Percentiles rank a stretch among this genome's conserved stretches.
phyloP scores from a whole-genome alignment of 1,284 basidiomycete genomes.

The Marasmius oreades region DNA sequence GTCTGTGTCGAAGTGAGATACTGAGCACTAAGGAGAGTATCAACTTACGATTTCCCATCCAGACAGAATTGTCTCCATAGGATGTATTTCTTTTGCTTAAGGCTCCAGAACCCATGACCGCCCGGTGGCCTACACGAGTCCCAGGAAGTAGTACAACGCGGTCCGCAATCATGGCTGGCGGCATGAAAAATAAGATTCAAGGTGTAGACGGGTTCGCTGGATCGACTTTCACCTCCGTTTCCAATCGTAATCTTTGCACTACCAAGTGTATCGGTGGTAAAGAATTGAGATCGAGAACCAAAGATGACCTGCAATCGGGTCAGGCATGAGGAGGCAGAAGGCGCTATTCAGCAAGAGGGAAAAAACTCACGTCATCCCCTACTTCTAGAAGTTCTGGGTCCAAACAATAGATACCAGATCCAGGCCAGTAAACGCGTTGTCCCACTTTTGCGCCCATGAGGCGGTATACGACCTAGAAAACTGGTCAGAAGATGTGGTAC shows the following conservation, averaged over 20 bases:
- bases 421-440: conserved; percentile 45
- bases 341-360: neutral
- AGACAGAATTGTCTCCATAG: conserved; percentile 41
- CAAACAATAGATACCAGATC: conserved; percentile 39
- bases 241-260: conserved; percentile 35
- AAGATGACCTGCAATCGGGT: conserved; percentile 30
- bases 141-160: conserved; percentile 42
- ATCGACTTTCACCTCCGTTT: conserved; percentile 22
- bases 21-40: neutral
- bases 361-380: conserved; percentile 33
- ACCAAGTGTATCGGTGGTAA: conserved; percentile 40
- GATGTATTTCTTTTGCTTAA: conserved; percentile 34
- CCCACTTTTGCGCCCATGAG: conserved; percentile 46
- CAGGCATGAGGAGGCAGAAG: neutral
- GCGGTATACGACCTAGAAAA: conserved; percentile 32
- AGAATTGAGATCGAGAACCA: conserved; percentile 42
- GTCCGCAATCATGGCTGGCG: conserved; percentile 44
- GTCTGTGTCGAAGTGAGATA: conserved; percentile 17
- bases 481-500: neutral
- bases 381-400: conserved; percentile 45
- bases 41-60: conserved; percentile 39
- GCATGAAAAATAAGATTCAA: neutral
- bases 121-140: conserved; percentile 33
- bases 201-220: neutral
- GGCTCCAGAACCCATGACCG: conserved; percentile 45